Conservation (phyloP, 352 stramenopile species). For the Globisporangium middletonii region DNA sequence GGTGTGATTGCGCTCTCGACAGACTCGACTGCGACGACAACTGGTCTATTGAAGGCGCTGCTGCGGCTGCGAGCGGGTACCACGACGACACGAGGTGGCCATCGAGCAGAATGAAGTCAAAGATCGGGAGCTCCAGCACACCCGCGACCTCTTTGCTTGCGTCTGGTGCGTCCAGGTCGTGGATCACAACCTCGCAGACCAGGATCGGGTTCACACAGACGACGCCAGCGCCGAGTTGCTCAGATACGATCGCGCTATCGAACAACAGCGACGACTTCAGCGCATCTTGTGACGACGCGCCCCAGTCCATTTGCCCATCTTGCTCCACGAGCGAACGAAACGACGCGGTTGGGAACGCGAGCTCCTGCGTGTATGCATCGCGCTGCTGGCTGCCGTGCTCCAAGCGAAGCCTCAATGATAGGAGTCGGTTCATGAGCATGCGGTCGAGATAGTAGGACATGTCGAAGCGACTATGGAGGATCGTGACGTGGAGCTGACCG, state of each 20-base stretch:
- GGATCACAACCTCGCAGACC: slow-evolving; percentile 20
- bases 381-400: slow-evolving; percentile 1
- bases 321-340: slow-evolving; percentile 1
- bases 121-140: slow-evolving; percentile 33
- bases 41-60: not conserved
- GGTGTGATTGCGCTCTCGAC: not conserved
- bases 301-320: slow-evolving; percentile 11
- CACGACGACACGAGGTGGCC: slow-evolving; percentile 29
- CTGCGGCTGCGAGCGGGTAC: slow-evolving; percentile 14
- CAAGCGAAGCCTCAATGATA: slow-evolving; percentile 12
- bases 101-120: slow-evolving; percentile 40
- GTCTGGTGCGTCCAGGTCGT: not conserved
- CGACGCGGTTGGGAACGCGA: slow-evolving; percentile 2
- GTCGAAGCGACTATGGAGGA: slow-evolving; percentile 18
- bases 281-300: not conserved
- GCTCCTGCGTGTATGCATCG: not conserved
- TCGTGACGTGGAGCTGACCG: slow-evolving; percentile 32
- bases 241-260: slow-evolving; percentile 1
- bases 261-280: slow-evolving; percentile 6
- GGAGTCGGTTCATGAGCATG: slow-evolving; percentile 13
- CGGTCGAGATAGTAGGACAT: slow-evolving; percentile 12
- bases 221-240: not conserved
- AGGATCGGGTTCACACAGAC: slow-evolving; percentile 22
- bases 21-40: not conserved
- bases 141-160: slow-evolving; percentile 6